Base-by-base conservation (phyloP, 1,284 basidiomycete species). In the Tremellales sp. region DNA sequence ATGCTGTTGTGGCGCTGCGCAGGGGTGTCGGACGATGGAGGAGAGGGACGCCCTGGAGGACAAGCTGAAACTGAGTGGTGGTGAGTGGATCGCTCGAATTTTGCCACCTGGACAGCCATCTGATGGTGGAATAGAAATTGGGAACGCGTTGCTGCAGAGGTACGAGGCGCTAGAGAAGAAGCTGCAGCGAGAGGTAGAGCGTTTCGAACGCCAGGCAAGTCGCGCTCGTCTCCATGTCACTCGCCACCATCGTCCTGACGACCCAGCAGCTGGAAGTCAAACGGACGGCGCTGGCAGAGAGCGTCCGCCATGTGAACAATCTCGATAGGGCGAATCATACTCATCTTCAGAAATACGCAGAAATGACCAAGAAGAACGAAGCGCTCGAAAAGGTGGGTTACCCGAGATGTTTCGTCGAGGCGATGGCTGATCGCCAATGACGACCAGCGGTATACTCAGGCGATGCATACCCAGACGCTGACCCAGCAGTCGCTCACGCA, bases 81-180 rank as follows among this genome's bases (percentile, higher is more conserved):
- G 88, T 90, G 63, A 52, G 81, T 77, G 13, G 19, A 19, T 32
- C 13, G 24, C 54, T 16, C 42, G 22, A 18, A 29, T 29, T 34
- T 48, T 28, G 33, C 39, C 35, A n/a, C n/a, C 38, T 49, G 45
- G 38, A 14, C 19, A 14, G 21, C 31, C 19, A 22, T 31, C 40
- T 53, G 43, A 52, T 43, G 5, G 3, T 22, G 16, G 4, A 26
- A 13, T 21, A 90, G 91, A 95, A 75, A 85, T 97, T 39, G 93
- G 93, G 1, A 87, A 91, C 70, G 91, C 91, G 1, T 74, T 97
- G 37, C 71, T 97, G 40, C 82, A 86, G 62, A 78, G 85, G 53
- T 89, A 92, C 66, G 91, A 94, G 71, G 86, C 85, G 66, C 79
- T 91, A 40, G 81, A 85, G 46, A 77, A 79, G 57, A 81, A 84